phyloP scores from a whole-genome alignment of 768 basidiomycete species.

The Mycena alexandri region DNA sequence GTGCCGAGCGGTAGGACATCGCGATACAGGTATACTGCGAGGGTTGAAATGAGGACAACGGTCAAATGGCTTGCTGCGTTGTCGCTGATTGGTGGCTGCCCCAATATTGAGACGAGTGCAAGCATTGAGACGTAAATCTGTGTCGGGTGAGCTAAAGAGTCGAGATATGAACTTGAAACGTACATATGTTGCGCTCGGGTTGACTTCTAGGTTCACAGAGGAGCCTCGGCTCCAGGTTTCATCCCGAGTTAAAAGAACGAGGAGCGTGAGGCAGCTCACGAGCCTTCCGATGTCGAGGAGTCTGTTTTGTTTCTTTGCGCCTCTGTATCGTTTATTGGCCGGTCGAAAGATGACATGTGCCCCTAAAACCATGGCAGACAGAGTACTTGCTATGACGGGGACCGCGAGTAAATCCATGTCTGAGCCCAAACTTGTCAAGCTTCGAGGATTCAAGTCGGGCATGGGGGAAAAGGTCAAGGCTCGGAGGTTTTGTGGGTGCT shows the following conservation, averaged over 20 bases:
- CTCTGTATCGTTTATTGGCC: background rate
- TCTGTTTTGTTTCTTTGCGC: background rate
- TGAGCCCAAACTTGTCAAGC: too few relatives aligned
- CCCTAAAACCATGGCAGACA: background rate
- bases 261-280: slow-evolving; percentile 2
- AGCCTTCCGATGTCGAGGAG: slow-evolving; percentile 1
- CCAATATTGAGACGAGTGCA: background rate
- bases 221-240: background rate
- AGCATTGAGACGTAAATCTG: slow-evolving; percentile 14
- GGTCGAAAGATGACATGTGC: background rate
- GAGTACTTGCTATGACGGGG: background rate
- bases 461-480: too few relatives aligned
- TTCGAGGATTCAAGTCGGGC: too few relatives aligned
- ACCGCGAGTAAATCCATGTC: too few relatives aligned
- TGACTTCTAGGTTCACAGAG: background rate
- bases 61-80: slow-evolving; percentile 41
- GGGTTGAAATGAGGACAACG: slow-evolving; percentile 47
- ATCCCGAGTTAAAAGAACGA: background rate
- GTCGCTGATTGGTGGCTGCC: background rate
- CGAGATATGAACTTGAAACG: background rate
- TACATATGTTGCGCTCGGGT: slow-evolving; percentile 4
- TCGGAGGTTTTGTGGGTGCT: too few relatives aligned
- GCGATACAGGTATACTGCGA: slow-evolving; percentile 63
- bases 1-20: slow-evolving; percentile 71
- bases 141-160: background rate